A percentile compares a stretch with the other conserved stretches of the same genome.
These are phyloP conservation scores for Trichoderma koningiopsis DNA, from an alignment of 2,329 filamentous ascomycete genomes.

Conservation along the genomic window DNA sequence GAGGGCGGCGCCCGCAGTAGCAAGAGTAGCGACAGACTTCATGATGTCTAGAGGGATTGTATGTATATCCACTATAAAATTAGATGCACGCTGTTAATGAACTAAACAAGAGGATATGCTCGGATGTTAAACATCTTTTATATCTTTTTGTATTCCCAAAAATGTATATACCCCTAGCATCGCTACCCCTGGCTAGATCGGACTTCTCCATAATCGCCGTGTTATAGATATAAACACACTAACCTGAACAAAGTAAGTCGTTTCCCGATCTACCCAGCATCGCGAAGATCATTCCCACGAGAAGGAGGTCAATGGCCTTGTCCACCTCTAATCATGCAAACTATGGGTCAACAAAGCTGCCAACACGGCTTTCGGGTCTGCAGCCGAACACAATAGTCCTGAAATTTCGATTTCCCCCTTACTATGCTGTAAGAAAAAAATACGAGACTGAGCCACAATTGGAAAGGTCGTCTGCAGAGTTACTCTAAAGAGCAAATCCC, in stretches of 20 bases:
- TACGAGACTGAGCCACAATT: background rate
- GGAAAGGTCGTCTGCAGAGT: background rate
- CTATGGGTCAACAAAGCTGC: background rate
- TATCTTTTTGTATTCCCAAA: background rate
- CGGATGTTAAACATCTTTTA: background rate
- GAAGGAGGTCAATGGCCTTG: background rate
- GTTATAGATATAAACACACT: background rate
- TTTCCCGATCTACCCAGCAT: background rate
- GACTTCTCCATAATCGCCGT: no score
- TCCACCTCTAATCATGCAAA: background rate
- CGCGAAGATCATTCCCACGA: background rate
- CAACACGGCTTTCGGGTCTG: background rate
- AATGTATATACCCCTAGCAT: background rate
- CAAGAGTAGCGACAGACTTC: slow-evolving; percentile 22
- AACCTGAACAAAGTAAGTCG: background rate
- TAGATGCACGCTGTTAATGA: background rate
- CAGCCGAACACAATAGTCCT: background rate
- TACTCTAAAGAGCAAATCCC: background rate
- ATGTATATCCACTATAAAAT: background rate
- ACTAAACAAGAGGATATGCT: background rate
- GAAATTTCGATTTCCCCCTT: background rate
- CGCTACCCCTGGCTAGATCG: background rate
- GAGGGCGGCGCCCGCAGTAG: background rate
- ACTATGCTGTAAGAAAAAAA: background rate
- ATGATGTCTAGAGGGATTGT: slow-evolving; percentile 18